phyloP scores from a whole-genome alignment of 257 asterid species.

The Nicotiana knightiana region DNA sequence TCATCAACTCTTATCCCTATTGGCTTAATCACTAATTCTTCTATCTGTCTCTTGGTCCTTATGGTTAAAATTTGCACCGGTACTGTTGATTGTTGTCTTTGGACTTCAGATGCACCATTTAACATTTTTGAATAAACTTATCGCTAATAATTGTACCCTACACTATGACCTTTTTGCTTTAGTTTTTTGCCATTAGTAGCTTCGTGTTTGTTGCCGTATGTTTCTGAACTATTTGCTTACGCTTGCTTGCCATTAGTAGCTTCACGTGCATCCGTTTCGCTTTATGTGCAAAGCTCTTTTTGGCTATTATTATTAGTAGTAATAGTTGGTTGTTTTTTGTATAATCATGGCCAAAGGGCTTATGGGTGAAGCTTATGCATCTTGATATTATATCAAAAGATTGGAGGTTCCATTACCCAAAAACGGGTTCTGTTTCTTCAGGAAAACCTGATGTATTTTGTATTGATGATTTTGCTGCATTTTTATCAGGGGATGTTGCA shows the following conservation, averaged over 20 bases:
- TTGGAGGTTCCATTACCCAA: background rate
- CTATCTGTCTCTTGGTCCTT: background rate
- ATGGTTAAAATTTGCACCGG: background rate
- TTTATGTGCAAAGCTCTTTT: background rate
- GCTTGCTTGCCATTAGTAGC: background rate
- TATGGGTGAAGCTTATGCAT: background rate
- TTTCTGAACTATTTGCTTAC: background rate
- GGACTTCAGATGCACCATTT: background rate
- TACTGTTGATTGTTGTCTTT: background rate
- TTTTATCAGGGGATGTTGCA: constrained; percentile 34
- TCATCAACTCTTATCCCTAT: background rate
- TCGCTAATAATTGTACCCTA: background rate
- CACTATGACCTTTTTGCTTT: background rate
- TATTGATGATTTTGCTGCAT: background rate
- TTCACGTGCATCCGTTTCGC: background rate
- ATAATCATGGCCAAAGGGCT: background rate
- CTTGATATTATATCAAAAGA: background rate
- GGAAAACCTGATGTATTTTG: background rate
- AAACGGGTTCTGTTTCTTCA: background rate
- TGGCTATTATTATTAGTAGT: background rate
- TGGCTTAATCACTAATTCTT: background rate
- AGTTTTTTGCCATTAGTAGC: background rate
- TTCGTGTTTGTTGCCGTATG: background rate
- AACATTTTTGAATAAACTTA: background rate
- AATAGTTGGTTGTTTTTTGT: background rate